Evolutionary conservation across 768 basidiomycete genomes (phyloP).

Genomic region (Suillus alpinus): DNA sequence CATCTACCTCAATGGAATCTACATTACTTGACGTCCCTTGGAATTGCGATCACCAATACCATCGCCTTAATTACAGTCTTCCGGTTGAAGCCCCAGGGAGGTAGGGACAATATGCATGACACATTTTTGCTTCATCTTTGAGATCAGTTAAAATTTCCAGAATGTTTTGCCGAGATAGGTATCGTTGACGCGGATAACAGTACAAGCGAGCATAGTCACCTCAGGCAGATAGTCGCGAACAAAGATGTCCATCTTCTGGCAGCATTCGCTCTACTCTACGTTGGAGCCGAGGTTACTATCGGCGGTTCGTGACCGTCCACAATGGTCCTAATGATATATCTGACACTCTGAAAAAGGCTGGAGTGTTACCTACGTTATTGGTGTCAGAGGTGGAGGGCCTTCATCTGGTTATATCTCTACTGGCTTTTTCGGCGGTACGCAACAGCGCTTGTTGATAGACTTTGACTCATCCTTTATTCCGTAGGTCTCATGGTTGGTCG

Average conservation of each 20-base stretch:
- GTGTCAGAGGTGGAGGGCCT: conserved; percentile 42
- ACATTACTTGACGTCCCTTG: conserved; percentile 71
- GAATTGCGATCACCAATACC: conserved; percentile 58
- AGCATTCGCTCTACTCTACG: conserved; percentile 62
- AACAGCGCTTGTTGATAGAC: not conserved
- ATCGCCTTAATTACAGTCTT: conserved; percentile 56
- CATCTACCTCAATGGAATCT: conserved; percentile 67
- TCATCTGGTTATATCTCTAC: conserved; percentile 51
- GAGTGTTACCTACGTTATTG: conserved; percentile 62
- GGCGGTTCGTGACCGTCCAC: conserved; percentile 29
- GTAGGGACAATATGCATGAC: conserved; percentile 33
- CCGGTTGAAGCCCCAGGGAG: conserved; percentile 67
- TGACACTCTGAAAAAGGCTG: conserved; percentile 42
- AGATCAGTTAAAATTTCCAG: conserved; percentile 29
- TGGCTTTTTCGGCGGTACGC: conserved; percentile 53
- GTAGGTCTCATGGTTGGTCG: conserved; percentile 59
- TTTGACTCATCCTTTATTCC: not conserved
- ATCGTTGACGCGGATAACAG: conserved; percentile 39
- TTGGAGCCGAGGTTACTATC: conserved; percentile 61
- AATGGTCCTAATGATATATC: not conserved
- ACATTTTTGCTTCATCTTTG: not conserved
- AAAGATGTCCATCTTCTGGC: conserved; percentile 62
- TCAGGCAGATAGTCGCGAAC: conserved; percentile 50
- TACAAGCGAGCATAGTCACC: conserved; percentile 33
- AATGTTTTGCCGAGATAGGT: conserved; percentile 53